Evolutionary conservation across 768 basidiomycete species (phyloP), one percentile per base, ranked within the genome.

Genomic region (Dioszegia hungarica): DNA sequence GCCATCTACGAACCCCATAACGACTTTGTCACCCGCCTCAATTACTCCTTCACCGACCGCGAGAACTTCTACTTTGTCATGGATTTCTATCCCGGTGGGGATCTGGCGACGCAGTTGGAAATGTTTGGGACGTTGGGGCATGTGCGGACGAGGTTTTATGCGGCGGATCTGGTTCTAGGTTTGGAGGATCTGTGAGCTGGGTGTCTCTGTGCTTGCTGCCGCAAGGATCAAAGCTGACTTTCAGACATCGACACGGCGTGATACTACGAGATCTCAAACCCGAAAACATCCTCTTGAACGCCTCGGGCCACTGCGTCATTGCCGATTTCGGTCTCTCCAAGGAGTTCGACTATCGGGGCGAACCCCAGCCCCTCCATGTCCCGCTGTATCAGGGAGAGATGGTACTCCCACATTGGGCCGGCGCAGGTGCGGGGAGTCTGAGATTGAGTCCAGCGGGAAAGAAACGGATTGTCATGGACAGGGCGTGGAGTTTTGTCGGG

Each of bases 211-310:
- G n/a, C n/a, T n/a, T n/a, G n/a, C n/a, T n/a, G n/a, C n/a, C n/a
- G n/a, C n/a, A n/a, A n/a, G n/a, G n/a, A n/a, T n/a, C n/a, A n/a
- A n/a, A n/a, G n/a, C n/a, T n/a, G n/a, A n/a, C n/a, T n/a, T n/a
- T n/a, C 33, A 73, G 71, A 47, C 94, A 98, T 70, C 84, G 85
- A 14, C 86, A 88, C 4, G 94, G 94, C 36, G 91, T 99, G 72
- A 92, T 99, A 78, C 94, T 97, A 77, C 88, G 95, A 46, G 93
- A 97, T 74, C 85, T 97, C 61, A 97, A 97, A 72, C 93, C 93
- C 1, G 93, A 97, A 78, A 72, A 72, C 77, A 89, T 98, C 66
- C 85, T 99, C 54, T 93, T 99, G 64, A 89, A 89, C 47, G 83
- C 84, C 1, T 88, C 92, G 65, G 95, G 95, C 0, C 95, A 99